A percentile compares a stretch with the other conserved stretches of the same genome.
These are phyloP conservation scores for Penicillium sp. DNA, from an alignment of 2,329 filamentous ascomycete genomes.

Conservation along the genomic window DNA sequence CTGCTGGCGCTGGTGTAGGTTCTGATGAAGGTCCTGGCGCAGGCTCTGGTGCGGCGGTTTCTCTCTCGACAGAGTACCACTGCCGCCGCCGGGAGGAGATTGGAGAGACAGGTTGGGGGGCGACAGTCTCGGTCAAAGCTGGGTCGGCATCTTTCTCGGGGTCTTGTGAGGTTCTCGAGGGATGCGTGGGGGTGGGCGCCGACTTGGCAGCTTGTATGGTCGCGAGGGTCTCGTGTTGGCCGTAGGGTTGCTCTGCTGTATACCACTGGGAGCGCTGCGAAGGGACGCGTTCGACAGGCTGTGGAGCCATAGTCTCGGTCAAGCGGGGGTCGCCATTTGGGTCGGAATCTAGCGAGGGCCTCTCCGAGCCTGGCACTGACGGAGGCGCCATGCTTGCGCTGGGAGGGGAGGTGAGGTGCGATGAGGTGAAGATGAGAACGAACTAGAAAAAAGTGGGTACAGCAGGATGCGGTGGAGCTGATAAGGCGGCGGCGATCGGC, in stretches of 20 bases:
- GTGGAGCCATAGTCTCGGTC: conserved; percentile 1
- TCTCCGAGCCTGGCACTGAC: neutral
- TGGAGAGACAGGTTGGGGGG: conserved; percentile 50
- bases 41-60: conserved; percentile 18
- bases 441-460: conserved; percentile 7
- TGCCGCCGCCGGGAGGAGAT: conserved; percentile 42
- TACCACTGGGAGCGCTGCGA: neutral
- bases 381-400: conserved; percentile 16
- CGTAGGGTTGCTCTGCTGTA: neutral
- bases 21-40: conserved; percentile 17
- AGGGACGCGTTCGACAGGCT: neutral
- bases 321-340: neutral
- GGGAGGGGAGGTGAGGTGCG: neutral
- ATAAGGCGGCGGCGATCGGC: conserved; percentile 7
- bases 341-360: neutral
- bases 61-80: conserved; percentile 45
- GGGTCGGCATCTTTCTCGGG: conserved; percentile 20
- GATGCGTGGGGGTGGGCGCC: neutral
- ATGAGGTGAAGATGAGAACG: neutral
- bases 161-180: neutral
- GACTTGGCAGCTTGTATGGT: neutral
- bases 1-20: conserved; percentile 17
- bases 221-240: neutral
- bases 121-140: conserved; percentile 33
- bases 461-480: conserved; percentile 9